Conservation (phyloP, 495 filamentous ascomycete genomes). For the Hypoxylon intermedium region DNA sequence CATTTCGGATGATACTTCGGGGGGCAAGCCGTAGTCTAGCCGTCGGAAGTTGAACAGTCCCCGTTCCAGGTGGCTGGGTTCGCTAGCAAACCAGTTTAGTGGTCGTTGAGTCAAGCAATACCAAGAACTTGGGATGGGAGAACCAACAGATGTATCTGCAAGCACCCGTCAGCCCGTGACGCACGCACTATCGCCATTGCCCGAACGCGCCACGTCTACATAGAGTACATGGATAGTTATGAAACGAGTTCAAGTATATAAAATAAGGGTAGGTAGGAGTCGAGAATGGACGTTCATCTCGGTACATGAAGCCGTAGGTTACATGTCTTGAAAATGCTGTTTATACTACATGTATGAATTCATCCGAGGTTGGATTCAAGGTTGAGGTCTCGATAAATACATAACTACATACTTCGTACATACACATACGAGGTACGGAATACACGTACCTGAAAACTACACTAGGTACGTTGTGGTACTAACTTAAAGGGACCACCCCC, state of each 20-base stretch:
- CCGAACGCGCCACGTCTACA: constrained; percentile 7
- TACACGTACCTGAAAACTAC: background rate
- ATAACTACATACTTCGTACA: background rate
- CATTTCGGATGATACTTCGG: constrained; percentile 13
- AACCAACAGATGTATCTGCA: constrained; percentile 20
- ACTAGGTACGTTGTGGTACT: background rate
- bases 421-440: too few species aligned
- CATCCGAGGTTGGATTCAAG: too few species aligned
- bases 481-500: too few species aligned
- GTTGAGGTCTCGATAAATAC: too few species aligned
- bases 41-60: constrained; percentile 3
- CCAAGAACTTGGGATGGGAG: constrained; percentile 18
- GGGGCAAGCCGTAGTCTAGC: too few species aligned
- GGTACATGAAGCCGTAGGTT: background rate
- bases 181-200: constrained; percentile 11
- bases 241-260: background rate
- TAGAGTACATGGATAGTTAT: too few species aligned
- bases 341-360: too few species aligned
- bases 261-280: background rate
- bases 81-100: background rate
- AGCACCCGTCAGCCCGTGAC: constrained; percentile 22
- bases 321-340: too few species aligned
- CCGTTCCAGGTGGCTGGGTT: background rate
- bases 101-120: constrained; percentile 22
- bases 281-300: background rate